Conservation (phyloP, 2,329 filamentous ascomycete genomes). For the Penicillium sp. region DNA sequence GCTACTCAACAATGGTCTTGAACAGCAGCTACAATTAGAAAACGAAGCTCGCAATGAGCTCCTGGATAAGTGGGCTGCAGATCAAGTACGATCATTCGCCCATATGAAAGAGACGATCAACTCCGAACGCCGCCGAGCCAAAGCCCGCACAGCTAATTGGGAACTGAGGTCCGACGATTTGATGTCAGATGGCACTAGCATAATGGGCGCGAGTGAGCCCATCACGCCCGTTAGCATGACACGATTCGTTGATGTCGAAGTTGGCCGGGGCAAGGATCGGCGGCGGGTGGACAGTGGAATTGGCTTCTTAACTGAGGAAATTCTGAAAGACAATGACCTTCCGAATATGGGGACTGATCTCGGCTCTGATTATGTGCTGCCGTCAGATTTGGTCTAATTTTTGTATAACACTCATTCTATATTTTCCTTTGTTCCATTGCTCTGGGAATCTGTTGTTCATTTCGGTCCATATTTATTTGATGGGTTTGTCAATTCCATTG, state of each 20-base stretch:
- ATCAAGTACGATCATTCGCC: conserved; percentile 34
- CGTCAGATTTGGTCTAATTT: conserved; percentile 27
- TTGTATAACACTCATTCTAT: conserved; percentile 1
- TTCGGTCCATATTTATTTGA: neutral
- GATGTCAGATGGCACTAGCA: conserved; percentile 28
- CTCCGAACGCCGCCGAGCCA: conserved; percentile 39
- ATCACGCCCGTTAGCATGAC: conserved; percentile 44
- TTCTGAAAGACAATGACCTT: conserved; percentile 33
- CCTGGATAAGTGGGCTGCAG: conserved; percentile 33
- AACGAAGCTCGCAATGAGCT: conserved; percentile 35
- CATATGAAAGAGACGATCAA: conserved; percentile 39
- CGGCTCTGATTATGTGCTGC: conserved; percentile 21
- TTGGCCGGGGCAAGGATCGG: conserved; percentile 39
- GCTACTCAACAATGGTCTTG: conserved; percentile 35
- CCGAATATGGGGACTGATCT: conserved; percentile 13
- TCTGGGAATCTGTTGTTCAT: neutral
- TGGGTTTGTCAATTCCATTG: no score
- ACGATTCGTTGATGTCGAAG: conserved; percentile 43
- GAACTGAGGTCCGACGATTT: conserved; percentile 38
- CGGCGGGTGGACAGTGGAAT: conserved; percentile 42
- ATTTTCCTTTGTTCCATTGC: conserved; percentile 8
- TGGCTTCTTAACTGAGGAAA: conserved; percentile 33
- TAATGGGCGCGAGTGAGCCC: conserved; percentile 35
- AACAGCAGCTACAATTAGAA: conserved; percentile 39
- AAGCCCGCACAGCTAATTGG: conserved; percentile 42